phyloP scores from a whole-genome alignment of 257 asterid genomes.

The Solanum bulbocastanum region DNA sequence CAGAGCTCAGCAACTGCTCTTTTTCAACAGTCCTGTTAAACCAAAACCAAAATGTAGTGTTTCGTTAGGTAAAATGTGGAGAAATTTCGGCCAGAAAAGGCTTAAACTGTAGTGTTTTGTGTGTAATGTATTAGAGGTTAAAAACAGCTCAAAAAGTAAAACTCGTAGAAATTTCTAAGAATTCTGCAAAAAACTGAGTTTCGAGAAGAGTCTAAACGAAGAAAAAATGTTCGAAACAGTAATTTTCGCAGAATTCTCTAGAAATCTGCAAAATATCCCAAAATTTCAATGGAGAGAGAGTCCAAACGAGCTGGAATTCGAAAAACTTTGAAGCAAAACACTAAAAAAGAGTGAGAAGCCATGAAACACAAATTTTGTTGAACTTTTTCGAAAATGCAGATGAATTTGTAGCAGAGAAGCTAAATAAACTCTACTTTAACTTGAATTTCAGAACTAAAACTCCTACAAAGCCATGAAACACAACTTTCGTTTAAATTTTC shows the following conservation, averaged over 20 bases:
- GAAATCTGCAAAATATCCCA: background rate
- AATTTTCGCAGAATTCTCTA: background rate
- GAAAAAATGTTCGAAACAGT: background rate
- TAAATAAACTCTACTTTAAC: background rate
- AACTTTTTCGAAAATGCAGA: background rate
- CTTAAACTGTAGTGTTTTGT: background rate
- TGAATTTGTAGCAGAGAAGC: background rate
- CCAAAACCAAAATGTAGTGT: background rate
- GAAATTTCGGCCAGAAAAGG: background rate
- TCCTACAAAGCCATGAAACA: background rate
- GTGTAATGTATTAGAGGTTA: background rate
- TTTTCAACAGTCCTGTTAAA: conserved; percentile 34
- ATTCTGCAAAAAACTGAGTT: background rate
- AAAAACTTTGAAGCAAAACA: background rate
- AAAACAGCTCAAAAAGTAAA: background rate
- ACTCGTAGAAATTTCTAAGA: background rate
- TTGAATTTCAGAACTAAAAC: background rate
- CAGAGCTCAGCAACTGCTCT: conserved; percentile 42
- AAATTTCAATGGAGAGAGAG: background rate
- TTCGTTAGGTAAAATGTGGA: background rate
- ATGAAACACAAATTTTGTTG: background rate
- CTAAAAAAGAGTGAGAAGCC: background rate
- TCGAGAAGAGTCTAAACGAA: background rate
- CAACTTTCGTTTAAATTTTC: background rate
- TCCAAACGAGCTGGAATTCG: background rate